A percentile compares a stretch with the other conserved stretches of the same genome.
Conservation (phyloP, 2,329 filamentous ascomycete species). For the Aureobasidium sp. region DNA sequence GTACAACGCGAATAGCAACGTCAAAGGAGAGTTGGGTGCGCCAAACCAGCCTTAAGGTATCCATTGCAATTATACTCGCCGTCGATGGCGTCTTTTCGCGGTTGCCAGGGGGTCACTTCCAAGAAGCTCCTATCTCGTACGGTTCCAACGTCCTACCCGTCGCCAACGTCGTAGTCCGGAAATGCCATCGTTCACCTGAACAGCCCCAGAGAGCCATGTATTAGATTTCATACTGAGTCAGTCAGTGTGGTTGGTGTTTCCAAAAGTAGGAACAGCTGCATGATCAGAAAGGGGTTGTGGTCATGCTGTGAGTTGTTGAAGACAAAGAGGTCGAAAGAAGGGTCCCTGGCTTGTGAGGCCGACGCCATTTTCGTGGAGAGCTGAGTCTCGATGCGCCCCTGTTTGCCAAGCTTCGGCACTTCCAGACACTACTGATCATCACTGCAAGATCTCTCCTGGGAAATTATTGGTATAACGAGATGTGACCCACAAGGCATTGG, state of each 20-base stretch:
- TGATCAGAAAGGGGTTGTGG: not conserved
- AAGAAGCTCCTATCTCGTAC: constrained; percentile 4
- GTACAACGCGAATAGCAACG: not conserved
- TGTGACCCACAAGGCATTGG: not conserved
- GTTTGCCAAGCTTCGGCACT: constrained; percentile 1
- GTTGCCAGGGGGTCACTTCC: not conserved
- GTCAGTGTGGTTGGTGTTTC: not conserved
- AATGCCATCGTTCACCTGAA: not conserved
- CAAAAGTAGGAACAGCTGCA: not conserved
- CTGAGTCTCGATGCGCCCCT: not conserved
- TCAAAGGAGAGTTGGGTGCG: not conserved
- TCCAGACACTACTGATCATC: not conserved
- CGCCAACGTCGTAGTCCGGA: not conserved
- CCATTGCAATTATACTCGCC: not conserved
- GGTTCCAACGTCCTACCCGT: constrained; percentile 7
- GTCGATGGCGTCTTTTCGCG: not conserved
- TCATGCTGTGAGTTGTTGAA: not conserved
- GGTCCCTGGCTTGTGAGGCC: not conserved
- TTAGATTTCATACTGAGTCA: not conserved
- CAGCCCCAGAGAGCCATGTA: not conserved
- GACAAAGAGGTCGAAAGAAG: not conserved
- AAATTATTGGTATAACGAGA: not conserved
- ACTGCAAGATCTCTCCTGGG: not conserved
- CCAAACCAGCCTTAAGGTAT: not conserved
- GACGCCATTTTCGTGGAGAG: not conserved